These are phyloP conservation scores for Populus alba DNA, from an alignment of 345 rosid genomes.

Conservation along the genomic window DNA sequence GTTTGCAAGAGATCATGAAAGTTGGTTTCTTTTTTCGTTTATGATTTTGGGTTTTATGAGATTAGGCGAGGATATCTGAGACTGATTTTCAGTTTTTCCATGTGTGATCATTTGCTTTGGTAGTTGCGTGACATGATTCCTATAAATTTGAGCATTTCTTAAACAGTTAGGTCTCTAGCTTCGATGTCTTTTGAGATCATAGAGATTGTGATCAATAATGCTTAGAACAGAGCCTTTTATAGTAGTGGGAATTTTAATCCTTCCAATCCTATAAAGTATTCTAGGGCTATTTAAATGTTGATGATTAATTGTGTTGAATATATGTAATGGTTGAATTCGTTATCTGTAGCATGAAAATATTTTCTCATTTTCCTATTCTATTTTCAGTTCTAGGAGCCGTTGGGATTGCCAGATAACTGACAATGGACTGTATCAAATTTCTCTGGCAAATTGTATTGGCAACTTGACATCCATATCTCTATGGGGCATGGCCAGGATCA, in stretches of 20 bases:
- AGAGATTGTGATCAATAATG: not conserved
- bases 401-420: conserved; percentile 96
- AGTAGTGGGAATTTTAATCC: not conserved
- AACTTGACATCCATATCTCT: conserved; percentile 74
- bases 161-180: not conserved
- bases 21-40: too few relatives aligned
- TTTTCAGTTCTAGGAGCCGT: conserved; percentile 69
- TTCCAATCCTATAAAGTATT: too few relatives aligned
- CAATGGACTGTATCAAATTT: conserved; percentile 62
- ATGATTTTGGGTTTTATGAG: too few relatives aligned
- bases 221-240: not conserved
- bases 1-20: too few relatives aligned
- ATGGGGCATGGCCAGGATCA: conserved; percentile 89
- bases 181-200: not conserved
- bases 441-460: conserved; percentile 61
- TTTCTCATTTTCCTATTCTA: conserved; percentile 4
- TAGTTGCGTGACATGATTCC: not conserved
- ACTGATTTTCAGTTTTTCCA: not conserved
- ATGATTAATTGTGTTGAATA: not conserved
- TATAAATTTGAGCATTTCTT: not conserved
- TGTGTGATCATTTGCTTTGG: not conserved
- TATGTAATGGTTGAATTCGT: not conserved
- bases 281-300: not conserved
- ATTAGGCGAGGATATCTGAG: too few relatives aligned
- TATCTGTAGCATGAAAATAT: not conserved